Base-by-base conservation (phyloP, 2,329 filamentous ascomycete species). In the Phialocephala subalpina region DNA sequence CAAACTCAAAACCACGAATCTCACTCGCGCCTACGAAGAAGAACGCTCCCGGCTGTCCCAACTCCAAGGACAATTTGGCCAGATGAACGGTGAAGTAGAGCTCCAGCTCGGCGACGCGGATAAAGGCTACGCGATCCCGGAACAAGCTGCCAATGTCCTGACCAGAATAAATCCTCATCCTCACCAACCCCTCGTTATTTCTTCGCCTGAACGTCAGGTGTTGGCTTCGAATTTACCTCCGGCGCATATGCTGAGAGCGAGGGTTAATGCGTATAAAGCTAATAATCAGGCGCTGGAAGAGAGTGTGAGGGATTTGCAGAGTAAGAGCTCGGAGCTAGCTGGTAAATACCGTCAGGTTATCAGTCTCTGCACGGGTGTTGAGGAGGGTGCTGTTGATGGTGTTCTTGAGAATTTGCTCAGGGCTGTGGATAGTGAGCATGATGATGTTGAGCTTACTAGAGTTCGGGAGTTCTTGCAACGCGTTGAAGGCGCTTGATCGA, bases 281-380 rank as follows among this genome's bases (percentile, higher is more conserved):
- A 89, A 93, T 56, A 93, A 93, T 53, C 83, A 86, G 49, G 82
- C 85, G 20, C 87, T 96, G 14, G 82, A 87, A 61, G 86, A 87
- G 59, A 87, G 91, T 72, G 90, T 93, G 1, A 85, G 86, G 20
- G 86, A 86, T 6, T 84, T 99, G 9, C 90, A 93, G 76, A 90
- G 90, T 35, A 89, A 92, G 66, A 95, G 93, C 72, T 90, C 89
- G 4, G 94, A 97, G 62, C 84, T 97, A 3, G 95, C 97, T 75
- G 84, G 91, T 70, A 93, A 96, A 79, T 97, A 97, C 77, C 87
- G 94, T 29, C 92, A 91, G 70, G 92, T 98, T 35, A 93, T 99
- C 27, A 89, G 91, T 62, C 82, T 97, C 14, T 97, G 95, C 76
- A 97, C 94, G 0, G 90, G 89, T 9, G 92, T 94, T 38, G 85